phyloP scores from a whole-genome alignment of 116 monocot species.

The Phalaenopsis hybrid region DNA sequence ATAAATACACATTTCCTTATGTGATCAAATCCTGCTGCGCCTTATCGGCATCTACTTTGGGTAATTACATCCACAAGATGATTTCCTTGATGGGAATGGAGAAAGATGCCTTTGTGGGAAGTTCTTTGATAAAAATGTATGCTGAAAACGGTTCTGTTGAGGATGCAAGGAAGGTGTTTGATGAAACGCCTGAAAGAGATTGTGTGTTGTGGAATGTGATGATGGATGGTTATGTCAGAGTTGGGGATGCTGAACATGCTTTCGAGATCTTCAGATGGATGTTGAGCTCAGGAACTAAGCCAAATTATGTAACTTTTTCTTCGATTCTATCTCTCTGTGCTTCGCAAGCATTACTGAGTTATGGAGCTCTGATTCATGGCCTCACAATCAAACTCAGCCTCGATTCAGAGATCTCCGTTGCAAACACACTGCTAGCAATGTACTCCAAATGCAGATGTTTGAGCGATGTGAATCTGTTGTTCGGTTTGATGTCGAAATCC shows the following conservation, averaged over 20 bases:
- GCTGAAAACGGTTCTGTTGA: conserved; percentile 26
- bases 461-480: conserved; percentile 38
- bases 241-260: conserved; percentile 28
- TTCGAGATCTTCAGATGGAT: conserved; percentile 47
- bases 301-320: conserved; percentile 51
- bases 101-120: conserved; percentile 58
- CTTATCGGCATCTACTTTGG: conserved; percentile 38
- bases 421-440: conserved; percentile 78
- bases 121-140: conserved; percentile 74
- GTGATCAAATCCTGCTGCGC: conserved; percentile 60
- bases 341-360: conserved; percentile 36
- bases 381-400: conserved; percentile 47
- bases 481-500: conserved; percentile 38
- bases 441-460: conserved; percentile 71
- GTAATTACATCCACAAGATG: conserved; percentile 51
- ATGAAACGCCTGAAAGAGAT: conserved; percentile 56
- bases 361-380: conserved; percentile 60
- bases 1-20: conserved; percentile 58
- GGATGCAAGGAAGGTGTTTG: conserved; percentile 66
- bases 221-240: conserved; percentile 64
- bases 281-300: conserved; percentile 27
- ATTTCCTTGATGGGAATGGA: conserved; percentile 59
- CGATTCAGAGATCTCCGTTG: conserved; percentile 45
- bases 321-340: conserved; percentile 63
- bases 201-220: conserved; percentile 82